phyloP scores from a whole-genome alignment of 2,329 filamentous ascomycete genomes.

The Colletotrichum spaethianum region DNA sequence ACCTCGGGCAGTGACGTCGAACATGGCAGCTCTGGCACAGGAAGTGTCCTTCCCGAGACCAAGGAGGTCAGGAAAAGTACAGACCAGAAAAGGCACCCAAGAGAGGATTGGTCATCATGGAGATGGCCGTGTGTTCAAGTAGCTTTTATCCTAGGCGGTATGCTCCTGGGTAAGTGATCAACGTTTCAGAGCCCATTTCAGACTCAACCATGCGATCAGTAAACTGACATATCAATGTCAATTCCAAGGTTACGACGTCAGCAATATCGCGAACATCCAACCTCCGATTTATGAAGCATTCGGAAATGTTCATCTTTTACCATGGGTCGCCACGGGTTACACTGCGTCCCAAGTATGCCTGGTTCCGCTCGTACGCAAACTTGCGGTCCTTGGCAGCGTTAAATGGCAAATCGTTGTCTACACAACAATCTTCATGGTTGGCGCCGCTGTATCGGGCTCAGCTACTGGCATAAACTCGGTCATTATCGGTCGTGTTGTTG shows the following conservation, averaged over 20 bases:
- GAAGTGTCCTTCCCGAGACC: background rate
- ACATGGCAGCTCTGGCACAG: background rate
- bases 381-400: slow-evolving; percentile 52
- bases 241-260: slow-evolving; percentile 56
- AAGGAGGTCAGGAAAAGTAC: background rate
- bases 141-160: slow-evolving; percentile 18
- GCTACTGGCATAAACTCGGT: slow-evolving; percentile 48
- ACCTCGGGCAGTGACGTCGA: slow-evolving; percentile 10
- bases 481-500: slow-evolving; percentile 51
- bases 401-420: slow-evolving; percentile 47
- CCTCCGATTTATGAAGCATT: slow-evolving; percentile 69
- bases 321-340: slow-evolving; percentile 57
- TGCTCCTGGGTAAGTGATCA: slow-evolving; percentile 22
- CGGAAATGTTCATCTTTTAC: slow-evolving; percentile 54
- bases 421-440: slow-evolving; percentile 47
- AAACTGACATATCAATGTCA: background rate
- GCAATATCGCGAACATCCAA: slow-evolving; percentile 69
- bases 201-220: background rate
- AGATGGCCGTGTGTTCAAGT: slow-evolving; percentile 28
- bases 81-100: background rate
- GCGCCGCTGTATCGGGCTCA: slow-evolving; percentile 49
- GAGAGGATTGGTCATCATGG: slow-evolving; percentile 27
- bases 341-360: slow-evolving; percentile 51
- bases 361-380: slow-evolving; percentile 52
- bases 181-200: background rate